These are phyloP conservation scores for Penicillium cinerascens DNA, from an alignment of 495 filamentous ascomycete genomes.

Conservation along the genomic window DNA sequence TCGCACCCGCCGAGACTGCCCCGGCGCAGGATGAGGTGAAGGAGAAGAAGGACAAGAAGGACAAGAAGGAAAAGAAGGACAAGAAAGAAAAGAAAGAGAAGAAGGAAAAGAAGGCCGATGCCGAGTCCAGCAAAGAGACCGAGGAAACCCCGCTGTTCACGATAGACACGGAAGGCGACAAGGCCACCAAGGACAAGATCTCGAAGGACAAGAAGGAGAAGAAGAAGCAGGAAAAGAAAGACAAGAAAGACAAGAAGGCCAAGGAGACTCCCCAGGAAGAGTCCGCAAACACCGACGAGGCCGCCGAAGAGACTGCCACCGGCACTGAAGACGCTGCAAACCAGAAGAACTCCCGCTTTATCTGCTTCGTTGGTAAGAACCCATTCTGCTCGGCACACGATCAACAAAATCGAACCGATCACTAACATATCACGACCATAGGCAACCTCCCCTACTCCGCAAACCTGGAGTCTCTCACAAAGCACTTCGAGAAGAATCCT, in stretches of 20 bases:
- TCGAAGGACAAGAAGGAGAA: not conserved
- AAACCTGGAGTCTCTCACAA: conserved; percentile 58
- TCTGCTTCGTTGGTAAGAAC: conserved; percentile 73
- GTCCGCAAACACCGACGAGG: not conserved
- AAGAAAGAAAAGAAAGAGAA: conserved; percentile 12
- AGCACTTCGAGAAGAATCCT: conserved; percentile 74
- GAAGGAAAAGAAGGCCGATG: conserved; percentile 16
- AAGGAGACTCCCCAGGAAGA: not conserved
- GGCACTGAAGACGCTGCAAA: conserved; percentile 1
- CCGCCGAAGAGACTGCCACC: not conserved
- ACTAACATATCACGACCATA: conserved; percentile 19
- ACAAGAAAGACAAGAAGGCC: conserved; percentile 40
- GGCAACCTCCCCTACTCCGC: conserved; percentile 87
- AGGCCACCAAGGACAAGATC: conserved; percentile 2
- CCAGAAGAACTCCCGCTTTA: conserved; percentile 63
- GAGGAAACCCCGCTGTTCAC: not conserved
- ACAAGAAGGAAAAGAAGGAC: conserved; percentile 11
- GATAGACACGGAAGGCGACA: conserved; percentile 1
- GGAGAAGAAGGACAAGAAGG: conserved; percentile 19
- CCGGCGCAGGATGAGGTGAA: not conserved
- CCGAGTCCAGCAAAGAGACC: conserved; percentile 11
- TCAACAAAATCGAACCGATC: not conserved
- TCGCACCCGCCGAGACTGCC: conserved; percentile 3
- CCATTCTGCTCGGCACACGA: not conserved
- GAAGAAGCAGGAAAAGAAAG: not conserved